Conservation (phyloP, 2,329 filamentous ascomycete species). For the Talaromyces verruculosus region DNA sequence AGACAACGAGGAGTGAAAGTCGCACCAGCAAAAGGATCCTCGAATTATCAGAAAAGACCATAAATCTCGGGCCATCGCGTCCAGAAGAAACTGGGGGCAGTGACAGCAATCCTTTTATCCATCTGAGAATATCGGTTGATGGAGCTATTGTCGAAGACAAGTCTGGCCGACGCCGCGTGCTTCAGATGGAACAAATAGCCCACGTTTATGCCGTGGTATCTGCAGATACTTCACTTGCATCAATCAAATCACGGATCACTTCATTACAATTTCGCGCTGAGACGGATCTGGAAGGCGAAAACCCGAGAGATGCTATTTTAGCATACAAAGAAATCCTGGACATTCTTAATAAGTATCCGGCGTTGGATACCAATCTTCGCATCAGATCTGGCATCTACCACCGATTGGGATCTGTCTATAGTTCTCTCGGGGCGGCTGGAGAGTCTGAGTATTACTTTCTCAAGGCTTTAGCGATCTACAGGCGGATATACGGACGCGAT, state of each 20-base stretch:
- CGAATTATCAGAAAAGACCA: slow-evolving; percentile 20
- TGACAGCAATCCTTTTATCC: slow-evolving; percentile 25
- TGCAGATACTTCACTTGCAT: slow-evolving; percentile 26
- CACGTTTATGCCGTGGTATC: slow-evolving; percentile 33
- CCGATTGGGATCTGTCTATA: slow-evolving; percentile 30
- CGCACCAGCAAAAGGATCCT: slow-evolving; percentile 11
- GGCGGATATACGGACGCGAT: slow-evolving; percentile 32
- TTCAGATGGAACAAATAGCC: slow-evolving; percentile 33
- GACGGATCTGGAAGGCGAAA: slow-evolving; percentile 26
- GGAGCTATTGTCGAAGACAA: slow-evolving; percentile 32
- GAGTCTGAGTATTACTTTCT: slow-evolving; percentile 33
- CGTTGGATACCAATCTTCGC: slow-evolving; percentile 29
- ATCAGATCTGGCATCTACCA: slow-evolving; percentile 30
- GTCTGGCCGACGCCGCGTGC: slow-evolving; percentile 33
- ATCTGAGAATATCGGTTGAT: slow-evolving; percentile 30
- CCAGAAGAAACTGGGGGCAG: neutral
- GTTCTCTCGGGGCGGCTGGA: slow-evolving; percentile 27
- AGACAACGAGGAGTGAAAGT: slow-evolving; percentile 22
- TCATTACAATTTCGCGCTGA: slow-evolving; percentile 28
- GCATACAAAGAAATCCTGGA: slow-evolving; percentile 30
- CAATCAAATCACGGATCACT: slow-evolving; percentile 26
- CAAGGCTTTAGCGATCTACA: slow-evolving; percentile 31
- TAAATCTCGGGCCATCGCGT: neutral
- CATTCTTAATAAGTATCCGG: slow-evolving; percentile 27
- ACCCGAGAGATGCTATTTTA: slow-evolving; percentile 27